Evolutionary conservation across 768 basidiomycete genomes (phyloP), one percentile per base, ranked within the genome.

Genomic region (Suillus plorans): DNA sequence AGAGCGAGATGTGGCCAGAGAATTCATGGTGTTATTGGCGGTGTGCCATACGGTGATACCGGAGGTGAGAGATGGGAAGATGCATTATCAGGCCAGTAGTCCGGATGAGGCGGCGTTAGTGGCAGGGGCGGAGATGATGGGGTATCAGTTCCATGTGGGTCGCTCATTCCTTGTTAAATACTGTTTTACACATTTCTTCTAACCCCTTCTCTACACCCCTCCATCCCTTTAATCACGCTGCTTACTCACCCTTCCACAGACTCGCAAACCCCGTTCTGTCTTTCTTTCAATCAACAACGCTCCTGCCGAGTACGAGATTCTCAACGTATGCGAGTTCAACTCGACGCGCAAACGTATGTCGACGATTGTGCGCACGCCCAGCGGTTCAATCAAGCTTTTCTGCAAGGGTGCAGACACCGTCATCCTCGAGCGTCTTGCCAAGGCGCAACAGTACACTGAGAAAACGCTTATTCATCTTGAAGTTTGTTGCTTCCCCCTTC

Each of bases 1-100:
- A 67, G 84, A 87, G 76, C 80, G 73, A 63, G 84, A 85, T 41
- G 81, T 89, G 22, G 76, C 91, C 52, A 76, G 80, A 66, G 91
- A 94, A 71, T 90, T 95, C 65, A 74, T 98, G 71, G 87, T 90
- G 0, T 81, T 98, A 25, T 82, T 99, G 59, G 91, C 97, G 2
- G 95, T 99, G 41, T 99, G 97, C 69, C 97, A 99, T 73, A 99
- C 97, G 0, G 97, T 99, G 69, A 99, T 99, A 71, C 97, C 97
- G 2, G 97, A 99, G 78, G 78, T 89, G 62, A 88, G 85, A 69
- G 87, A 93, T 65, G 95, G 86, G n/a, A 97, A 95, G 82, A 91
- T 92, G 67, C 81, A 89, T 12, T 99, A 90, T 72, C 97, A 99
- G 75, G 97, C 97, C 2, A 96, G 94, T 67, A 97, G 95, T 80